Percentiles rank a stretch among this genome's conserved stretches.
phyloP scores from a whole-genome alignment of 2,329 filamentous ascomycete genomes.

The Rosellinia necatrix region DNA sequence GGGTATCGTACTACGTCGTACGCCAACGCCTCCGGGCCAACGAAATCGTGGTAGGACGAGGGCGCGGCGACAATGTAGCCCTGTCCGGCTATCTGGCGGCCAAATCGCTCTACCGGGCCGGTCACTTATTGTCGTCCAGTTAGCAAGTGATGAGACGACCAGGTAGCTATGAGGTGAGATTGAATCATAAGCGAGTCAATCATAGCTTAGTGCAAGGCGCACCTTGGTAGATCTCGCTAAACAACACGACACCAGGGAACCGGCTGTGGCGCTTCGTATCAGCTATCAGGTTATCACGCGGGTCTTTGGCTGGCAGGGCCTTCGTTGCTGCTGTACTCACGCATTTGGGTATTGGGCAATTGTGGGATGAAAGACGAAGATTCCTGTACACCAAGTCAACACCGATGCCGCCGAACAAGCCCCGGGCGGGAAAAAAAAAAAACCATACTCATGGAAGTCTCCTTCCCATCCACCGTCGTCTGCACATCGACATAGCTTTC shows the following conservation, averaged over 20 bases:
- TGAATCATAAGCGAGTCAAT: not conserved
- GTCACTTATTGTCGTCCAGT: slow-evolving; percentile 63
- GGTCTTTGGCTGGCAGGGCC: not conserved
- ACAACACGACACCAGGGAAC: slow-evolving; percentile 86
- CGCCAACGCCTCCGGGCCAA: slow-evolving; percentile 77
- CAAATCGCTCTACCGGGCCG: slow-evolving; percentile 86
- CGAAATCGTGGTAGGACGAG: slow-evolving; percentile 93
- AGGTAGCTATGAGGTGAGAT: not conserved
- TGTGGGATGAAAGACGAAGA: slow-evolving; percentile 86
- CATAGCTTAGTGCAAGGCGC: slow-evolving; percentile 48
- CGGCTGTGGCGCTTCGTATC: slow-evolving; percentile 47
- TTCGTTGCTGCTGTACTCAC: slow-evolving; percentile 48
- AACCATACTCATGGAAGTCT: slow-evolving; percentile 56
- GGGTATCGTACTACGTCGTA: slow-evolving; percentile 66
- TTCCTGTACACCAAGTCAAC: slow-evolving; percentile 58
- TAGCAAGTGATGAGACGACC: slow-evolving; percentile 4
- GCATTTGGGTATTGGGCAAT: slow-evolving; percentile 87
- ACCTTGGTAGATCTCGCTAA: slow-evolving; percentile 97
- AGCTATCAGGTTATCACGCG: slow-evolving; percentile 17
- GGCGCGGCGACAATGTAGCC: slow-evolving; percentile 93
- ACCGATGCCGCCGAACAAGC: not conserved
- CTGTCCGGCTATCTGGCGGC: slow-evolving; percentile 87
- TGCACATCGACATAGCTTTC: slow-evolving; percentile 58
- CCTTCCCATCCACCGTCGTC: slow-evolving; percentile 57
- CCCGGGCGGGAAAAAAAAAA: not conserved